phyloP scores from a whole-genome alignment of 768 basidiomycete species.

The Psilocybe azurescens region DNA sequence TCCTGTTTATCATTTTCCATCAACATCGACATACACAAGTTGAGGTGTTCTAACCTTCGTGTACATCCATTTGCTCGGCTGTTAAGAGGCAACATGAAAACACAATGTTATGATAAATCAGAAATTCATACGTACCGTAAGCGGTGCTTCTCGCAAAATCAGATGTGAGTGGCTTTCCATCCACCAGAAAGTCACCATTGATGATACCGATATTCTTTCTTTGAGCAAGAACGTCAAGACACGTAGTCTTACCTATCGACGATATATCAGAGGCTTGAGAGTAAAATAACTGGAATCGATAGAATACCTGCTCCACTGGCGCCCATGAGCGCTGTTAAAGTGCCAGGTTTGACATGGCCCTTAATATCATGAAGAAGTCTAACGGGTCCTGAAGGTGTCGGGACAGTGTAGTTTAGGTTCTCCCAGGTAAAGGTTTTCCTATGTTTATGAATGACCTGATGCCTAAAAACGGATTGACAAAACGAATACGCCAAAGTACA shows the following conservation, averaged over 20 bases:
- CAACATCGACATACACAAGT: no score
- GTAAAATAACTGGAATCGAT: neutral
- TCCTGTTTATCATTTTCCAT: conserved; percentile 27
- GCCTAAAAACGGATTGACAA: neutral
- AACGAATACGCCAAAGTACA: neutral
- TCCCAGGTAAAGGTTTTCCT: conserved; percentile 84
- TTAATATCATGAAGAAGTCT: conserved; percentile 78
- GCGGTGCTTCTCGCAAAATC: conserved; percentile 71
- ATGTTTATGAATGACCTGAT: conserved; percentile 22
- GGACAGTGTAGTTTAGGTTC: conserved; percentile 76
- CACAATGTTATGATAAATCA: conserved; percentile 16
- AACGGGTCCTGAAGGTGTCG: conserved; percentile 61
- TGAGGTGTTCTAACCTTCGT: conserved; percentile 50
- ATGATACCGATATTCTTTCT: conserved; percentile 75
- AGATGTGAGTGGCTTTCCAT: conserved; percentile 63
- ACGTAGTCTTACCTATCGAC: conserved; percentile 70
- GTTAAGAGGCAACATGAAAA: conserved; percentile 11
- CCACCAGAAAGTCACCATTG: conserved; percentile 65
- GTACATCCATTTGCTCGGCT: conserved; percentile 88
- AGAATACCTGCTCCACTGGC: conserved; percentile 72
- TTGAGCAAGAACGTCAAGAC: conserved; percentile 74
- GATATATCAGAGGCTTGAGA: neutral
- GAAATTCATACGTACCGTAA: conserved; percentile 57
- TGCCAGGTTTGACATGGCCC: conserved; percentile 86
- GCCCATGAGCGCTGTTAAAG: conserved; percentile 90